Base-by-base conservation (phyloP, 2,329 filamentous ascomycete genomes). In the Colletotrichum salicis region DNA sequence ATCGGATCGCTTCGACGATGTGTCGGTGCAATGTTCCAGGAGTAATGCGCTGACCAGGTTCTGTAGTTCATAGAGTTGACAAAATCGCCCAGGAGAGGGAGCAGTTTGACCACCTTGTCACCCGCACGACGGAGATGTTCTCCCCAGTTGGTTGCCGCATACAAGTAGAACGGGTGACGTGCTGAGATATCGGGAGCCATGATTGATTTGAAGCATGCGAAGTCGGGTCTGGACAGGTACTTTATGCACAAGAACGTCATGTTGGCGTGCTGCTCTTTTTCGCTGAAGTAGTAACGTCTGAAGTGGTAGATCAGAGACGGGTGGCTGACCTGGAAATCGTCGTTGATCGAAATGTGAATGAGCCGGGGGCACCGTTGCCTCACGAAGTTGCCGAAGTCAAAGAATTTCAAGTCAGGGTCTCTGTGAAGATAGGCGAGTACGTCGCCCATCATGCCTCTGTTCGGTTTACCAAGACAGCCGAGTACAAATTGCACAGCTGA, bases 161-260 rank as follows among this genome's bases (percentile, higher is more conserved):
- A 76, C 1, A 24, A 27, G n/a, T 75, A 76, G 27, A 77, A 77
- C 1, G 71, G 60, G 31, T 51, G 52, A 1, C 61, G 24, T 19
- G 27, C 29, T 22, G 35, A 11, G 12, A 54, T 1, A 5, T 55
- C 22, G 13, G 35, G 13, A n/a, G 58, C 12, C 10, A 27, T 15
- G 1, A 1, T 60, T 2, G 15, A 7, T 11, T 22, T 35, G n/a
- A 41, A 24, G 22, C 22, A 22, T n/a, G 31, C 27, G 29, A 74
- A 73, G 3, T 24, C 10, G 4, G 62, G 27, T 10, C 58, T 55
- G 10, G 59, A 71, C 4, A 77, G 72, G 60, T 77, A 77, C 48
- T 70, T 72, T 7, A 77, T 51, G 55, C 75, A 77, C 2, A 75
- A 22, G 19, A 70, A 71, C 3, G 67, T 72, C 71, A 77, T 75